Evolutionary conservation across 2,329 filamentous ascomycete species (phyloP).

Genomic region (Ophiostoma angusticollis): DNA sequence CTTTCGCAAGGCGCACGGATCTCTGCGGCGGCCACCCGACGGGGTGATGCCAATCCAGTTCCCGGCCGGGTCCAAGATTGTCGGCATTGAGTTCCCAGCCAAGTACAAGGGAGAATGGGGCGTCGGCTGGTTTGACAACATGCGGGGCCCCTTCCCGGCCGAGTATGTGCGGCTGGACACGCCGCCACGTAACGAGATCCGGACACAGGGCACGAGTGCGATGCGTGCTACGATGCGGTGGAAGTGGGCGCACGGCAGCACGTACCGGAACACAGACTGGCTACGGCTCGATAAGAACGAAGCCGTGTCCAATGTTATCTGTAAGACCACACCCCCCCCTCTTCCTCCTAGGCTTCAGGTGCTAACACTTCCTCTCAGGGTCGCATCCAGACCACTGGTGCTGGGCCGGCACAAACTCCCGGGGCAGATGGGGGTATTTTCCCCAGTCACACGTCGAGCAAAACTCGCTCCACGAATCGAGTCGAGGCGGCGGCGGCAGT

Average conservation of each 20-base stretch:
- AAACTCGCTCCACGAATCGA: constrained; percentile 22
- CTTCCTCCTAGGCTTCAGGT: neutral
- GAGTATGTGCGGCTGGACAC: constrained; percentile 35
- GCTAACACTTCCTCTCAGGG: constrained; percentile 20
- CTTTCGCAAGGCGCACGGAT: constrained; percentile 33
- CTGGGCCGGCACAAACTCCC: constrained; percentile 40
- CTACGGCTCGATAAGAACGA: constrained; percentile 52
- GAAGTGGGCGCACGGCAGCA: constrained; percentile 35
- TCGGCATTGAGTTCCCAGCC: constrained; percentile 37
- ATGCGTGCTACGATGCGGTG: constrained; percentile 36
- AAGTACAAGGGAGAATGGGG: constrained; percentile 43
- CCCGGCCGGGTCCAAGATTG: constrained; percentile 31
- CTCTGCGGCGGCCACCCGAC: constrained; percentile 19
- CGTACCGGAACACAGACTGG: constrained; percentile 28
- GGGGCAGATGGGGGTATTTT: constrained; percentile 41
- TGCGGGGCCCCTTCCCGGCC: constrained; percentile 33
- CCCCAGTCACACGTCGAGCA: constrained; percentile 36
- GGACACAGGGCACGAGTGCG: constrained; percentile 31
- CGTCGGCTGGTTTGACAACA: constrained; percentile 42
- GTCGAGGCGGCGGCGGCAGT: constrained; percentile 9
- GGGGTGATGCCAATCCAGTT: constrained; percentile 17
- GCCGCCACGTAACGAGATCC: constrained; percentile 29
- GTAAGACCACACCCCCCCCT: constrained; percentile 24
- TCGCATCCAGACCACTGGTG: constrained; percentile 39
- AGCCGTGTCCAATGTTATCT: constrained; percentile 49